Evolutionary conservation across 345 rosid genomes (phyloP).

Genomic region (Salix caprea): DNA sequence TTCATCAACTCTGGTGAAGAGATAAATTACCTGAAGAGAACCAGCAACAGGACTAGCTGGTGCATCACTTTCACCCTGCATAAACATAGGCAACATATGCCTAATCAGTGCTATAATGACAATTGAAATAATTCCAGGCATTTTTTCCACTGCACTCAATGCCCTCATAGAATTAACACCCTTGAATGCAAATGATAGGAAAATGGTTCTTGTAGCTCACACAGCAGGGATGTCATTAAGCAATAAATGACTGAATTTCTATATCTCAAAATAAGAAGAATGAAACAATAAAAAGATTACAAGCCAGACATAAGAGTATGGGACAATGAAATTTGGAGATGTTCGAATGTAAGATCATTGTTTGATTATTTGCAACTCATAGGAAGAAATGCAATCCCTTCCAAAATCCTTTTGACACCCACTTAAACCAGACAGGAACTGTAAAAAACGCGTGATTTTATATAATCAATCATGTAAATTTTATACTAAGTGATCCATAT

Average conservation of each 20-base stretch:
- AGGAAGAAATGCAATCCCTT: no score
- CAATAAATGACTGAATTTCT: neutral
- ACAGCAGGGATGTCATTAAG: neutral
- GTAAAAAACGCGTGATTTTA: neutral
- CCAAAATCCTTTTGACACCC: no score
- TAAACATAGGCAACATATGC: constrained; percentile 3
- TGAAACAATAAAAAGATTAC: no score
- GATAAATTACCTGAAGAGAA: constrained; percentile 60
- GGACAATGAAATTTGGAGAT: no score
- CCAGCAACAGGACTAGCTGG: constrained; percentile 64
- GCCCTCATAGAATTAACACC: neutral
- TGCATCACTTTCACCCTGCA: constrained; percentile 85
- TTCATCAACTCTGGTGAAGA: neutral
- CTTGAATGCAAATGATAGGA: neutral
- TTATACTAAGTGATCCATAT: neutral
- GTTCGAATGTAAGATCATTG: no score
- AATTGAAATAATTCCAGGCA: neutral
- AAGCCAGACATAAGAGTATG: no score
- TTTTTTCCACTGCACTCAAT: neutral
- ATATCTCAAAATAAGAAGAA: neutral
- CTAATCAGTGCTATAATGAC: constrained; percentile 7
- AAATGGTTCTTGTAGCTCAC: neutral
- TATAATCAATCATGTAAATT: neutral
- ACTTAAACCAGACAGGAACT: neutral
- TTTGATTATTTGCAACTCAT: no score